Evolutionary conservation across 164 flowering plant genomes (phyloP).

Genomic region (Aristolochia californica): DNA sequence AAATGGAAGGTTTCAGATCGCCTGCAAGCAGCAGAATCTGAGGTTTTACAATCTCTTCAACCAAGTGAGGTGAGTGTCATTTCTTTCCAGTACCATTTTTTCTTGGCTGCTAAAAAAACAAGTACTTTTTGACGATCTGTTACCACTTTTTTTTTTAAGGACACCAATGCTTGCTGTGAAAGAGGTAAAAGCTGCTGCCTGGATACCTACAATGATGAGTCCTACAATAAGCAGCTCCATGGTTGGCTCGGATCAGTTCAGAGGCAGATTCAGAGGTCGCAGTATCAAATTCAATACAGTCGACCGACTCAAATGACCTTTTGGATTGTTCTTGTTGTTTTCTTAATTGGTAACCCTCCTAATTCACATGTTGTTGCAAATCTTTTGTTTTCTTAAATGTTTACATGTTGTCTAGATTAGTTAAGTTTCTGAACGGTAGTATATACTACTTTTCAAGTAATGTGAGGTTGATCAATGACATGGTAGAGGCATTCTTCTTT

Average conservation of each 20-base stretch:
- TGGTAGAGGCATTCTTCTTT: no score
- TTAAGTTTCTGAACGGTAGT: no score
- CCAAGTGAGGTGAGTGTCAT: conserved; percentile 31
- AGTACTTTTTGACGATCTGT: not conserved
- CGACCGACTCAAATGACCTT: conserved; percentile 42
- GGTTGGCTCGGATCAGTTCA: conserved; percentile 80
- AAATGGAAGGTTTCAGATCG: conserved; percentile 52
- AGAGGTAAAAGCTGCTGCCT: conserved; percentile 68
- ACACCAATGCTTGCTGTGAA: conserved; percentile 48
- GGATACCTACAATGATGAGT: conserved; percentile 41
- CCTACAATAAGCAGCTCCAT: conserved; percentile 63
- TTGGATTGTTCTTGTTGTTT: conserved; percentile 34
- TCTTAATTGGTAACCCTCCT: conserved; percentile 47
- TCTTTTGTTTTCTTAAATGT: no score
- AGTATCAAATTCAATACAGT: conserved; percentile 69
- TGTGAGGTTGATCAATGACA: no score
- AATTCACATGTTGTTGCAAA: no score
- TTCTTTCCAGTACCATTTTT: not conserved
- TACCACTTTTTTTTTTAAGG: conserved; percentile 18
- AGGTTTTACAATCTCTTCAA: conserved; percentile 28
- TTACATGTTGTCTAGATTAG: no score
- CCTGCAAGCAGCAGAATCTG: conserved; percentile 30
- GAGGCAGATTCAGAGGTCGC: conserved; percentile 80
- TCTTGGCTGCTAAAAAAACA: not conserved
- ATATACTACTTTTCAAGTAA: no score